Evolutionary conservation across 106 monocot genomes (phyloP).

Genomic region (Allium sativum): DNA sequence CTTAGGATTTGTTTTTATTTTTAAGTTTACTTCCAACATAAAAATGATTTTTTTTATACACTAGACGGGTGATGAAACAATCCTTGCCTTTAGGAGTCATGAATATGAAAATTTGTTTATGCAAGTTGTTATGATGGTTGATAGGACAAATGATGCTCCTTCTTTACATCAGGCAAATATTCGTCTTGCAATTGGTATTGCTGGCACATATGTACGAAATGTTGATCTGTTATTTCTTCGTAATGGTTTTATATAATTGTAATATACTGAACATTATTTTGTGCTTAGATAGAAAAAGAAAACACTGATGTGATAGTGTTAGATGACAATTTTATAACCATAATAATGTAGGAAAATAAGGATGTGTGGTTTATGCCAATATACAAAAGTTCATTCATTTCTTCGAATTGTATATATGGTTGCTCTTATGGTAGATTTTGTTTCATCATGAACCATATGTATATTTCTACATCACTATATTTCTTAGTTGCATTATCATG

Average conservation of each 20-base stretch:
- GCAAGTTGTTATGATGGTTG: constrained; percentile 88
- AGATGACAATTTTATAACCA: constrained; percentile 89
- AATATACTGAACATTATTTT: too few relatives aligned
- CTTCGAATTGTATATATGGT: constrained; percentile 88
- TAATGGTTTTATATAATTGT: too few relatives aligned
- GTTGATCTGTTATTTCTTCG: neutral
- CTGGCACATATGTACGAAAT: constrained; percentile 70
- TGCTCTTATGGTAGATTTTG: constrained; percentile 77
- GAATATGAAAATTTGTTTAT: constrained; percentile 48
- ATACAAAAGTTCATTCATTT: constrained; percentile 99
- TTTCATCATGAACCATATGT: constrained; percentile 80
- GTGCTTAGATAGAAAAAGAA: constrained; percentile 91
- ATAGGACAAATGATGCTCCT: constrained; percentile 95
- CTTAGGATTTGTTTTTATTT: constrained; percentile 32
- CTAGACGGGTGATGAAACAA: constrained; percentile 71
- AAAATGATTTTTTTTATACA: neutral
- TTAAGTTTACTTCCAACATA: neutral
- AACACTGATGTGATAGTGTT: constrained; percentile 89
- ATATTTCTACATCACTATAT: too few relatives aligned
- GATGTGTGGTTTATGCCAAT: constrained; percentile 80
- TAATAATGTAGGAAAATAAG: constrained; percentile 88
- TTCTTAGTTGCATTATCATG: too few relatives aligned
- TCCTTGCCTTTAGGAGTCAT: constrained; percentile 81
- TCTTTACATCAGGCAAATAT: constrained; percentile 87
- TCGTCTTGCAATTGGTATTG: constrained; percentile 90